Conservation (phyloP, 768 basidiomycete species). For the Mycena filopes region DNA sequence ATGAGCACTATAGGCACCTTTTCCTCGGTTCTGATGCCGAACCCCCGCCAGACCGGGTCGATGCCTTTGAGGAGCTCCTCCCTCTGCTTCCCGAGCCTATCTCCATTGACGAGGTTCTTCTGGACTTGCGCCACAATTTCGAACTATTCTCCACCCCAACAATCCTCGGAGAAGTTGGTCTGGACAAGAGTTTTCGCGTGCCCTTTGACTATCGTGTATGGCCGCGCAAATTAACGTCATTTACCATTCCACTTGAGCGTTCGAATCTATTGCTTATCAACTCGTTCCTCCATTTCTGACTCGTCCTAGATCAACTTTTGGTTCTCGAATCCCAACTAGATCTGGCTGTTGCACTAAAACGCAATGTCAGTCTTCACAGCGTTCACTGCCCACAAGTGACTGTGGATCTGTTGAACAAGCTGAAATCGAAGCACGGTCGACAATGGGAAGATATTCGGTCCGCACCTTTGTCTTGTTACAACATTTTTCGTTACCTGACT, state of each 20-base stretch:
- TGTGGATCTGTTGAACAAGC: slow-evolving; percentile 67
- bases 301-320: slow-evolving; percentile 65
- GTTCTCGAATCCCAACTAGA: slow-evolving; percentile 88
- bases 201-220: slow-evolving; percentile 64
- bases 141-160: slow-evolving; percentile 61
- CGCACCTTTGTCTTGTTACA: neutral
- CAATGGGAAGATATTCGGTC: slow-evolving; percentile 64
- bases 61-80: slow-evolving; percentile 67
- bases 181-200: slow-evolving; percentile 85
- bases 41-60: slow-evolving; percentile 43
- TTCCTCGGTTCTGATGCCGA: slow-evolving; percentile 55
- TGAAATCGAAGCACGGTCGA: slow-evolving; percentile 66
- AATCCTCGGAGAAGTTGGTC: slow-evolving; percentile 93
- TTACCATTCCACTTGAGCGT: slow-evolving; percentile 77
- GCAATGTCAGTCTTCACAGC: slow-evolving; percentile 89
- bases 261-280: slow-evolving; percentile 2
- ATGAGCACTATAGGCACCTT: slow-evolving; percentile 79
- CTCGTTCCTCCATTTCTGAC: slow-evolving; percentile 15
- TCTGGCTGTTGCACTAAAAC: slow-evolving; percentile 80
- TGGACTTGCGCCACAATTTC: slow-evolving; percentile 70
- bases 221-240: slow-evolving; percentile 73
- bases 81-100: slow-evolving; percentile 78
- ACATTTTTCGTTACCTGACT: slow-evolving; percentile 1
- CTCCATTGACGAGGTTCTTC: slow-evolving; percentile 66
- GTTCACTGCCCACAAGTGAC: slow-evolving; percentile 82